Conservation (phyloP, 2,329 filamentous ascomycete genomes). For the Didymella keratinophila region DNA sequence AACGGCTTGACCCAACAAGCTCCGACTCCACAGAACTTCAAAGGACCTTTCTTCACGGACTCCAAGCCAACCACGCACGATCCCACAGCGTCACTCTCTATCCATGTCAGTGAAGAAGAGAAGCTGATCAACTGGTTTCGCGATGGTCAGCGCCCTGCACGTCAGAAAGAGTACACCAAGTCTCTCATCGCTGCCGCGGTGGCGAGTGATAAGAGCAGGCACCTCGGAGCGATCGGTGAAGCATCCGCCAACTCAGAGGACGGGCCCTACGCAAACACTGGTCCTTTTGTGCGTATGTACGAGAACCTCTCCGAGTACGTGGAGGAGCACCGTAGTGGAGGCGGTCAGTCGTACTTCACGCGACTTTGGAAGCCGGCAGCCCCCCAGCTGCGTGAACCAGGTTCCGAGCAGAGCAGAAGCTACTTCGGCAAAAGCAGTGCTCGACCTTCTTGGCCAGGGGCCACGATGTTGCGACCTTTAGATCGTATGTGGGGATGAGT, state of each 20-base stretch:
- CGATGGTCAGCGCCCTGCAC: conserved; percentile 37
- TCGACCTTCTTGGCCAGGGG: neutral
- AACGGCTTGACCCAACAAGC: conserved; percentile 34
- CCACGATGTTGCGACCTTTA: neutral
- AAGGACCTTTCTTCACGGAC: conserved; percentile 49
- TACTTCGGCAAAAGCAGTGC: conserved; percentile 43
- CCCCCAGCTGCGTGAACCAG: conserved; percentile 51
- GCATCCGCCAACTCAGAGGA: conserved; percentile 1
- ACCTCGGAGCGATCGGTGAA: conserved; percentile 27
- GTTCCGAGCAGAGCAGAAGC: conserved; percentile 48
- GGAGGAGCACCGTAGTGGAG: conserved; percentile 35
- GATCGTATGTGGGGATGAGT: conserved; percentile 6
- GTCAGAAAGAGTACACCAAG: conserved; percentile 39
- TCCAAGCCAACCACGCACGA: conserved; percentile 39
- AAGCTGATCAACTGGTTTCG: conserved; percentile 55
- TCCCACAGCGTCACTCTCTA: conserved; percentile 34
- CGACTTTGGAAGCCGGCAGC: conserved; percentile 49
- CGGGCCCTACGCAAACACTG: conserved; percentile 38
- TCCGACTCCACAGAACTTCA: conserved; percentile 47
- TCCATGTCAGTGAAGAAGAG: conserved; percentile 41
- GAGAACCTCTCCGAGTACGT: conserved; percentile 55
- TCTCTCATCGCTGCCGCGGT: conserved; percentile 33
- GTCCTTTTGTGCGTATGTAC: conserved; percentile 52
- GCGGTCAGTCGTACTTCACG: conserved; percentile 51
- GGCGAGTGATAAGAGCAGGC: conserved; percentile 17